Evolutionary conservation across 441 rosid genomes (phyloP), one percentile per base, ranked within the genome.

Genomic region (Euphorbia celastroides): DNA sequence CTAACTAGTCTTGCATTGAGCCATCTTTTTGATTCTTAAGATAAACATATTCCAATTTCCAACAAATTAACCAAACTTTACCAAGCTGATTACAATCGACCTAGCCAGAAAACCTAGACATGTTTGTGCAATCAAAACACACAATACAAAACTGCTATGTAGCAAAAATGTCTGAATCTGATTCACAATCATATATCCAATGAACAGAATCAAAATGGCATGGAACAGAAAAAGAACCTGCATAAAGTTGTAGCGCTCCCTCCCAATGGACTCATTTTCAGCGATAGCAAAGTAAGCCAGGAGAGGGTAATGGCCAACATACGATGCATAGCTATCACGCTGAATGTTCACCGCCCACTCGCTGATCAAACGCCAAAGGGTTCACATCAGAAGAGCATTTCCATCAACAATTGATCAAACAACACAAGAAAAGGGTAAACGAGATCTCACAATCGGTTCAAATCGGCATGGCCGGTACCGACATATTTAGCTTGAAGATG

Each of bases 401-500:
- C 22, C 14, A n/a, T n/a, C n/a, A n/a, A n/a, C n/a, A n/a, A n/a
- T n/a, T n/a, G n/a, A 16, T n/a, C 8, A 16, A 17, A 7, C 26
- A 17, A 0, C 31, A 10, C 34, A 23, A 5, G n/a, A 26, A 3
- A 57, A 26, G 14, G 25, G 1, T 12, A 2, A 17, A 12, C 1
- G 11, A 60, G 71, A 68, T 68, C 93, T 80, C 52, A 93, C 96
- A 87, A 93, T 91, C 96, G 76, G 76, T 84, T 93, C 74, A 93
- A 77, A 74, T 91, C 99, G 0, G 97, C 95, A 57, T 89, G 97
- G 2, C 97, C 93, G 1, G 96, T 93, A 19, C 99, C 99, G 28
- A 89, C 96, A 65, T 93, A 93, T 79, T 89, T 93, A 60, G 99
- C 92, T 78, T 93, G 96, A 68, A 91, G 97, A 80, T 91, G 99